phyloP scores from a whole-genome alignment of 495 filamentous ascomycete genomes.

The Lineolata rhizophorae region DNA sequence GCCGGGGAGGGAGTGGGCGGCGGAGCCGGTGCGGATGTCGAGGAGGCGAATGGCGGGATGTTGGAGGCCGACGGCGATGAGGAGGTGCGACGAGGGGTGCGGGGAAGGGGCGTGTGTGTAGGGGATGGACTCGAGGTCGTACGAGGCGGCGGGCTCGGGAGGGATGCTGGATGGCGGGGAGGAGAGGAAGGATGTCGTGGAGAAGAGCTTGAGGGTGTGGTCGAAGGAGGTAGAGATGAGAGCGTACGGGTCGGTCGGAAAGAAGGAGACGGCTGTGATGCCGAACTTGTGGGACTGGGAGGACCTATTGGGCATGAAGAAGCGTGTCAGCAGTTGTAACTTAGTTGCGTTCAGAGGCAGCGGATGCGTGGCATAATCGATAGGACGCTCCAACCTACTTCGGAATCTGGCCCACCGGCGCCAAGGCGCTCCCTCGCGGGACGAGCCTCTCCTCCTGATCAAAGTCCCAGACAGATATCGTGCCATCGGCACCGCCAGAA shows the following conservation, averaged over 20 bases:
- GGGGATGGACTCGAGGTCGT: conserved; percentile 45
- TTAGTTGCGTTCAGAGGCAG: too few species aligned
- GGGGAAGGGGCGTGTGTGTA: conserved; percentile 60
- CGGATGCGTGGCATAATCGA: too few species aligned
- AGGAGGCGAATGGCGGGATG: conserved; percentile 60
- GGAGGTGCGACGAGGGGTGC: conserved; percentile 42
- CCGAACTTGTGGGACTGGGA: conserved; percentile 52
- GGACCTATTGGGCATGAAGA: too few species aligned
- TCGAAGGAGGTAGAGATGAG: conserved; percentile 76
- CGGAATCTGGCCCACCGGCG: too few species aligned
- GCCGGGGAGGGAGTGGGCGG: conserved; percentile 54
- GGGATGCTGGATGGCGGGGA: too few species aligned
- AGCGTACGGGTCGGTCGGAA: conserved; percentile 60
- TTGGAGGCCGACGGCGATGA: conserved; percentile 69
- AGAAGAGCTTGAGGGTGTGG: conserved; percentile 59
- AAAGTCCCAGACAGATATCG: conserved; percentile 68
- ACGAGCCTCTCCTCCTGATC: too few species aligned
- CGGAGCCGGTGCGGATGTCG: conserved; percentile 56
- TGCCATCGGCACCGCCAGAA: conserved; percentile 61
- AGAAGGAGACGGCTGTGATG: conserved; percentile 70
- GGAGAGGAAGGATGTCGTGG: conserved; percentile 39
- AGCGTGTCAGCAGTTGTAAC: too few species aligned
- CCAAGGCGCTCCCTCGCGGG: too few species aligned
- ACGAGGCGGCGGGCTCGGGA: conserved; percentile 37
- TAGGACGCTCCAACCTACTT: too few species aligned